Percentiles rank a stretch among this genome's conserved stretches.
Evolutionary conservation across 1,284 basidiomycete genomes (phyloP).

Genomic region (Pholiota adiposa): DNA sequence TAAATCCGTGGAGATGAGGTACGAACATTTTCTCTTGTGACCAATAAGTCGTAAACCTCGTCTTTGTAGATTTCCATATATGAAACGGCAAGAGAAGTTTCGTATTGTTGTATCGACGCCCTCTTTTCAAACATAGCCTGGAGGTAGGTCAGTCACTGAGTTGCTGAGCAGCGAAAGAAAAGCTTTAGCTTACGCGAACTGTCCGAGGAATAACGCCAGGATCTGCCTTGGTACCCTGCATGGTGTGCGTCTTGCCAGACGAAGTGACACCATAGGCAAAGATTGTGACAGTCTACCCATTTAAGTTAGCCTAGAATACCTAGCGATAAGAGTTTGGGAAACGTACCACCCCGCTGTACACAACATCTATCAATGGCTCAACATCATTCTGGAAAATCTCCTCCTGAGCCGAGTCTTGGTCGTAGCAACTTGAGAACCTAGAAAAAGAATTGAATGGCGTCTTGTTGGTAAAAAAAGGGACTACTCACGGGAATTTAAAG

Average conservation of each 20-base stretch:
- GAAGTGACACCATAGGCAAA: conserved; percentile 86
- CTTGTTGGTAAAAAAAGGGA: too few species aligned
- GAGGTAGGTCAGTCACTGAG: conserved; percentile 2
- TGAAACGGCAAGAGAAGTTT: conserved; percentile 59
- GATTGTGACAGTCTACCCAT: conserved; percentile 69
- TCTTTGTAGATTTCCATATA: conserved; percentile 91
- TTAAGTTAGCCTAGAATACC: not conserved
- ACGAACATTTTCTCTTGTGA: conserved; percentile 66
- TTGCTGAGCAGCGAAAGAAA: not conserved
- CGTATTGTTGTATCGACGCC: conserved; percentile 34
- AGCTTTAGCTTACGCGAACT: conserved; percentile 53
- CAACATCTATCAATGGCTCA: conserved; percentile 68
- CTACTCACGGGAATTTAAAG: conserved; percentile 72
- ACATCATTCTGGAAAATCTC: conserved; percentile 76
- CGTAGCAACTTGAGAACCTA: conserved; percentile 75
- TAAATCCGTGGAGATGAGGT: not conserved
- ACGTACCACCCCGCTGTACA: conserved; percentile 71
- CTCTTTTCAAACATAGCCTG: conserved; percentile 58
- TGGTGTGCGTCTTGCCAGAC: conserved; percentile 84
- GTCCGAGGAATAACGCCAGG: conserved; percentile 83
- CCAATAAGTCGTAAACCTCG: conserved; percentile 82
- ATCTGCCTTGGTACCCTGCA: conserved; percentile 73
- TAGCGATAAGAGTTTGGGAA: not conserved
- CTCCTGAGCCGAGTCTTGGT: conserved; percentile 64
- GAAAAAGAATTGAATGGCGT: not conserved